Base-by-base conservation (phyloP, 1,139 yeast species). In the Kodamaea sp. region DNA sequence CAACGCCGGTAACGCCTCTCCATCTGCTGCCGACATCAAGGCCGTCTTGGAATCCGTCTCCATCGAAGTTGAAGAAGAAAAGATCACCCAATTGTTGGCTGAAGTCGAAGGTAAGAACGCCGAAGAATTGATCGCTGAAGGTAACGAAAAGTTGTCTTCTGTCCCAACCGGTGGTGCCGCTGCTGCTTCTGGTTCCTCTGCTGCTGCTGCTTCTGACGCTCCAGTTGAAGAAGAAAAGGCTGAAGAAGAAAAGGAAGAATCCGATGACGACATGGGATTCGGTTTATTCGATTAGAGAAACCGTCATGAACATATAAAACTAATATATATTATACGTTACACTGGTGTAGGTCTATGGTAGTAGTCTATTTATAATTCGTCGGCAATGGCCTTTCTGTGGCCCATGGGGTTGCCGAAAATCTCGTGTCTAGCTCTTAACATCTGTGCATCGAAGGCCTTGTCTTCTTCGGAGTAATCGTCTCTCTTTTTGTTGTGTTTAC, bases 161-260 rank as follows among this genome's bases (percentile, higher is more conserved):
- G 96, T 90, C 54, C 97, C 98, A 74, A 65, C 96, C 66, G 98
- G 96, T 72, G 97, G 92, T 76, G 90, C 96, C 63, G 90, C 90
- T 65, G 78, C 87, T 57, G 76, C 86, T 61, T 76, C 78, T 57
- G 76, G 76, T 62, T 80, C 74, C 58, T 80, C 78, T 63, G 82
- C 83, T 59, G 80, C 83, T 57, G 77, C 80, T 53, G 76, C 73
- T 58, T 81, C 68, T 58, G 87, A 71, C 58, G 83, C 76, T 49
- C 88, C 75, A 50, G 83, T 64, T 46, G 85, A 70, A 43, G 95
- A 76, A 51, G 95, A 71, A 46, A 95, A 71, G 50, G 92, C 70
- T 59, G 85, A 61, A 49, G 83, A 64, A 51, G 82, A 69, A 55
- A 84, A 70, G 56, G 75, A 66, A 48, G 75, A 69, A 54, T 85